These are phyloP conservation scores for Rubia yunnanensis DNA, from an alignment of 257 asterid species.

Conservation along the genomic window DNA sequence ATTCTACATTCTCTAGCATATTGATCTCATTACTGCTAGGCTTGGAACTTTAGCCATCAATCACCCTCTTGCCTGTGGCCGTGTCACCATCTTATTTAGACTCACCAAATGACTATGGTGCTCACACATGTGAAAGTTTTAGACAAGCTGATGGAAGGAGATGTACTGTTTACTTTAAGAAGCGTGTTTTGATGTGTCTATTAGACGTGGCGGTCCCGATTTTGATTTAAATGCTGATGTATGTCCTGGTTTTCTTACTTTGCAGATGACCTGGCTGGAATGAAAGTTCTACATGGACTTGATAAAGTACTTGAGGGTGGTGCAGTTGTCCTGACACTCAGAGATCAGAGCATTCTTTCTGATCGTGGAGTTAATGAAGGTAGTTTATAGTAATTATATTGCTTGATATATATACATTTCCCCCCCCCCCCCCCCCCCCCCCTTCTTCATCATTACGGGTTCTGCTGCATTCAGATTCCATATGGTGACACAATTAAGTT, in stretches of 20 bases:
- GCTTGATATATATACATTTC: slow-evolving; percentile 18
- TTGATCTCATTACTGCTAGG: not conserved
- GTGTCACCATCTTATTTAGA: no score
- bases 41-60: no score
- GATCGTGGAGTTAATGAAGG: slow-evolving; percentile 84
- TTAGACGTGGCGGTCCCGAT: not conserved
- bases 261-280: slow-evolving; percentile 66
- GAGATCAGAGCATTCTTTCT: slow-evolving; percentile 90
- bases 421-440: no score
- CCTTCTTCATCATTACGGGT: slow-evolving; percentile 31
- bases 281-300: slow-evolving; percentile 82
- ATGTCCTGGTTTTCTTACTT: slow-evolving; percentile 12
- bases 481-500: slow-evolving; percentile 71
- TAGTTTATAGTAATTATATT: slow-evolving; percentile 19
- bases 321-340: slow-evolving; percentile 85
- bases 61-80: no score
- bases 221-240: not conserved
- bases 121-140: no score
- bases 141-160: no score
- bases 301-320: slow-evolving; percentile 96
- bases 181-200: not conserved
- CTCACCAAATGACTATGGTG: no score
- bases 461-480: slow-evolving; percentile 84
- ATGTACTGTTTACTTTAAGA: not conserved
- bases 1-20: not conserved